These are phyloP conservation scores for Pseudevernia furfuracea DNA, from an alignment of 495 filamentous ascomycete genomes.

Conservation along the genomic window DNA sequence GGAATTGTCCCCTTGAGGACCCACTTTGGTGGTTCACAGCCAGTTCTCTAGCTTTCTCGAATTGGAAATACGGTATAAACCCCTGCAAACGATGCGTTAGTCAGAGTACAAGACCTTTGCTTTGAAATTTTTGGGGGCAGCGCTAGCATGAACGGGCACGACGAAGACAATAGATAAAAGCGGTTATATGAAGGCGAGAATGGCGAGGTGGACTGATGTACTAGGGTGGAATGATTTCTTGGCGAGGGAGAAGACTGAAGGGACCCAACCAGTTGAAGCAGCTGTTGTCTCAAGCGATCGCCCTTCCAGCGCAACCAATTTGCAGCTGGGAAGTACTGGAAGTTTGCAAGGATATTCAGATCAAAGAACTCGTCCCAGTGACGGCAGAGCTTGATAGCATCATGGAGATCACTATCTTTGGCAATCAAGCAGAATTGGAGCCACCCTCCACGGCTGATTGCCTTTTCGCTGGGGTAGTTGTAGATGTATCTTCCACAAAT, in stretches of 20 bases:
- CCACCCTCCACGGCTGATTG: slow-evolving; percentile 46
- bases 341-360: slow-evolving; percentile 39
- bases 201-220: too few species aligned
- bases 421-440: slow-evolving; percentile 49
- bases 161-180: background rate
- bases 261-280: slow-evolving; percentile 34
- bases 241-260: too few species aligned
- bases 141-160: background rate
- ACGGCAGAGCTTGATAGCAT: slow-evolving; percentile 45
- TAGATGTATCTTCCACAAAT: slow-evolving; percentile 47
- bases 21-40: slow-evolving; percentile 31
- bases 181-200: too few species aligned
- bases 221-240: too few species aligned
- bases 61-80: slow-evolving; percentile 39
- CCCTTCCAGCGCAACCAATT: slow-evolving; percentile 40
- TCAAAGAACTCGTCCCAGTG: slow-evolving; percentile 50
- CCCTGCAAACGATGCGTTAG: slow-evolving; percentile 25
- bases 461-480: slow-evolving; percentile 47
- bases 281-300: slow-evolving; percentile 33
- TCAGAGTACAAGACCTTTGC: background rate
- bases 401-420: slow-evolving; percentile 39
- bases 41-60: slow-evolving; percentile 29
- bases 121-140: background rate
- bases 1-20: slow-evolving; percentile 26
- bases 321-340: slow-evolving; percentile 44